Percentiles rank a stretch among this genome's conserved stretches.
Conservation (phyloP, 805 yeast species). For the Wickerhamomyces mucosus region DNA sequence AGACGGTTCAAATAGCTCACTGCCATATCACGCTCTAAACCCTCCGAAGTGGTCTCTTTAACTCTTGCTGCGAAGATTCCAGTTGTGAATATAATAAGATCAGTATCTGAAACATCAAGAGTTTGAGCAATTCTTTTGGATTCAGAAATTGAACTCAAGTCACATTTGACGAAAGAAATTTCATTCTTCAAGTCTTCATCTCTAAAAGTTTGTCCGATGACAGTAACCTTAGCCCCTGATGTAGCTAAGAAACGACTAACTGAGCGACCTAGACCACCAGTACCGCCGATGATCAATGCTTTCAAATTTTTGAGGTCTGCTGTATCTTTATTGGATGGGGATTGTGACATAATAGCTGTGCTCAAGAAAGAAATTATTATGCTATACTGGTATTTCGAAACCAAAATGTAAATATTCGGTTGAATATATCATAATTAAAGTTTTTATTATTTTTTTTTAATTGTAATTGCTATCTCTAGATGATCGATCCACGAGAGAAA, state of each 20-base stretch:
- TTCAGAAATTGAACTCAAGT: slow-evolving; percentile 22
- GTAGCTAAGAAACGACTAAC: slow-evolving; percentile 18
- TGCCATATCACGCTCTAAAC: slow-evolving; percentile 29
- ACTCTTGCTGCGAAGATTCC: slow-evolving; percentile 28
- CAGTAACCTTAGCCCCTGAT: slow-evolving; percentile 25
- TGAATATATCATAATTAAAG: too few species aligned
- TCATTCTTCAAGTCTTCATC: slow-evolving; percentile 17
- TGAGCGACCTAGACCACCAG: slow-evolving; percentile 31
- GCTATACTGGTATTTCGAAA: too few species aligned
- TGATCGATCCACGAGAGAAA: too few species aligned
- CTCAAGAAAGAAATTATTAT: too few species aligned
- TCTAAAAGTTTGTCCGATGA: slow-evolving; percentile 26
- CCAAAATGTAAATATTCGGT: too few species aligned
- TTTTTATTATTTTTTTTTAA: too few species aligned
- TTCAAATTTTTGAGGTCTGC: too few species aligned
- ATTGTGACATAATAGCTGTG: too few species aligned
- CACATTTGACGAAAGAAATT: slow-evolving; percentile 24
- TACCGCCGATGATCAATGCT: slow-evolving; percentile 28
- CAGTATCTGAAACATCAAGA: slow-evolving; percentile 15
- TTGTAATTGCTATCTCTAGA: too few species aligned
- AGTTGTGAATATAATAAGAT: slow-evolving; percentile 27
- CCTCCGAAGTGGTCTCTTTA: slow-evolving; percentile 27
- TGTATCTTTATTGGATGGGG: too few species aligned
- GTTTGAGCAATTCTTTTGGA: slow-evolving; percentile 17
- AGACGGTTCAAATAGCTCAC: slow-evolving; percentile 28